Percentiles rank a stretch among this genome's conserved stretches.
Evolutionary conservation across 495 filamentous ascomycete genomes (phyloP).

Genomic region (Penicillium desertorum): DNA sequence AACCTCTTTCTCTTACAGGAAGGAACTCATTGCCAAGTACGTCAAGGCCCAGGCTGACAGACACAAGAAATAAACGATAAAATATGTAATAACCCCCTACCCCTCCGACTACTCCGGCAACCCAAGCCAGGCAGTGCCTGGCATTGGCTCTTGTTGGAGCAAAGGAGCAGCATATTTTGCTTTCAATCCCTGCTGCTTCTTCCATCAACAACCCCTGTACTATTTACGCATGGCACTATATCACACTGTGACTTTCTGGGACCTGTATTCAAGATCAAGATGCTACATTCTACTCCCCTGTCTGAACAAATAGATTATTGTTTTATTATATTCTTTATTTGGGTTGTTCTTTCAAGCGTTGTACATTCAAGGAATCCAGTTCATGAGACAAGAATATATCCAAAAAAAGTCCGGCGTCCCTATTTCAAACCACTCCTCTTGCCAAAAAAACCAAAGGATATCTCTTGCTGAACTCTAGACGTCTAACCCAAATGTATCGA

Average conservation of each 20-base stretch:
- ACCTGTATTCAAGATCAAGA: constrained; percentile 32
- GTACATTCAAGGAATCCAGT: no score
- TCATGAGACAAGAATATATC: no score
- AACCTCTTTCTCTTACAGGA: constrained; percentile 49
- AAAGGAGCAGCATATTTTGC: constrained; percentile 9
- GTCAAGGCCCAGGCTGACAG: constrained; percentile 79
- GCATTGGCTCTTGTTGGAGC: constrained; percentile 8
- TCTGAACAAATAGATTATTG: constrained; percentile 30
- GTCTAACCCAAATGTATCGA: not conserved
- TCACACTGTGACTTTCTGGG: constrained; percentile 22
- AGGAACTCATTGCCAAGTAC: constrained; percentile 85
- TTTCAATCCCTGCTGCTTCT: constrained; percentile 6
- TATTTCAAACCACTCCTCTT: no score
- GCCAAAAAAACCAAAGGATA: no score
- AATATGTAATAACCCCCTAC: constrained; percentile 22
- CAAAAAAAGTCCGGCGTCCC: no score
- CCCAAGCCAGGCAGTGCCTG: constrained; percentile 17
- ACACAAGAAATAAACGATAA: constrained; percentile 58
- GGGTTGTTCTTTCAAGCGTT: not conserved
- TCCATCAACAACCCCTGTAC: constrained; percentile 17
- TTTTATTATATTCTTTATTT: not conserved
- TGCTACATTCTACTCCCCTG: constrained; percentile 34
- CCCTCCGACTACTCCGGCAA: constrained; percentile 5
- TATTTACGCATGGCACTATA: constrained; percentile 29
- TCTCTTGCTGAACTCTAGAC: not conserved